phyloP scores from a whole-genome alignment of 768 basidiomycete species.

The Chalciporus sphaerocephalus region DNA sequence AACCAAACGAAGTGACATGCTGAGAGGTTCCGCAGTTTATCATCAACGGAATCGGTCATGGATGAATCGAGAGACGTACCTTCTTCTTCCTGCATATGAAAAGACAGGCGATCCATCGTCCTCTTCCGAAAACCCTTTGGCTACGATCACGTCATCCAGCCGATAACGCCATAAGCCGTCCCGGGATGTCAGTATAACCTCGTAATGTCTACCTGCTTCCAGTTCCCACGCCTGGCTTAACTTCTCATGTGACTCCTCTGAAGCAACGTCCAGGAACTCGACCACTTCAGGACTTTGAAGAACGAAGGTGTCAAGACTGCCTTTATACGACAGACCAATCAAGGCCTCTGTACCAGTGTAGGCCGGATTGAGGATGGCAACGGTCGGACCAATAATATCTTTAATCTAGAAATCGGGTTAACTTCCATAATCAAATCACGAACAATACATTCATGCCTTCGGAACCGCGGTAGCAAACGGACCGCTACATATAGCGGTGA shows the following conservation, averaged over 20 bases:
- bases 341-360: neutral
- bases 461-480: constrained; percentile 9
- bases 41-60: no score
- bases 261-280: no score
- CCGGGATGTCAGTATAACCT: constrained; percentile 11
- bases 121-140: constrained; percentile 13
- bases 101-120: constrained; percentile 10
- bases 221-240: no score
- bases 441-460: constrained; percentile 9
- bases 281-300: no score
- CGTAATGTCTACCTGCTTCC: constrained; percentile 8
- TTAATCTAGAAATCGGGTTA: no score
- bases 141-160: constrained; percentile 13
- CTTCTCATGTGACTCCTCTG: no score
- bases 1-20: constrained; percentile 4
- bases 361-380: neutral
- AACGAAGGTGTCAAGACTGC: constrained; percentile 2
- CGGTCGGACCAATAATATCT: neutral
- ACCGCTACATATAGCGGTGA: constrained; percentile 10
- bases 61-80: neutral
- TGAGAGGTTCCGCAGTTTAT: neutral
- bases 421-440: no score
- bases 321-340: neutral
- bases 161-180: constrained; percentile 17
- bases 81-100: constrained; percentile 9